A percentile compares a stretch with the other conserved stretches of the same genome.
Evolutionary conservation across 2,329 filamentous ascomycete species (phyloP).

Genomic region (Botryosphaeria dothidea): DNA sequence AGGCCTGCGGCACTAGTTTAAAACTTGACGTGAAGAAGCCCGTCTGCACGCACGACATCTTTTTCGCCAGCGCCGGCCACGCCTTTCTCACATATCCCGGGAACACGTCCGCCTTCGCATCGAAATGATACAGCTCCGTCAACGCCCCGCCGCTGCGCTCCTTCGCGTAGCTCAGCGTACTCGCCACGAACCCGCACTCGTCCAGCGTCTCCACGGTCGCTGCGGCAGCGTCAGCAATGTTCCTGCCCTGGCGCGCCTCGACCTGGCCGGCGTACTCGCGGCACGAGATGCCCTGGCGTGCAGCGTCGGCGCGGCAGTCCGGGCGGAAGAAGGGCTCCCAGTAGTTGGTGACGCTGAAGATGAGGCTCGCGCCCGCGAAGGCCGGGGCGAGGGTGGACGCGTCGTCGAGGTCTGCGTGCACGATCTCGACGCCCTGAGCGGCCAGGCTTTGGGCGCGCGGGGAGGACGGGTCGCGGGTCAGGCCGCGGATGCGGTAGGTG

Average conservation of each 20-base stretch:
- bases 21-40: constrained; percentile 23
- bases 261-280: constrained; percentile 19
- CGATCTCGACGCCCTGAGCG: constrained; percentile 52
- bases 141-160: constrained; percentile 5
- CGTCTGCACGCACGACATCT: constrained; percentile 25
- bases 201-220: neutral
- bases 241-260: constrained; percentile 22
- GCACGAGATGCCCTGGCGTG: neutral
- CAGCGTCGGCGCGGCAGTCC: neutral
- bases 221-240: constrained; percentile 22
- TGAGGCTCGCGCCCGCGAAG: constrained; percentile 49
- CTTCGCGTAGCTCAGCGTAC: constrained; percentile 13
- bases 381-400: neutral
- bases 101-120: constrained; percentile 25
- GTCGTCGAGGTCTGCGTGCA: constrained; percentile 49
- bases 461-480: constrained; percentile 54
- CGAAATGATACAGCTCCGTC: constrained; percentile 20
- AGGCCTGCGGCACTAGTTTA: neutral
- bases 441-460: constrained; percentile 48
- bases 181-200: constrained; percentile 23
- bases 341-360: constrained; percentile 56
- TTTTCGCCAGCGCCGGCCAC: constrained; percentile 22
- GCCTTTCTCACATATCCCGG: constrained; percentile 20
- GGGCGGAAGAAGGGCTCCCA: constrained; percentile 16
- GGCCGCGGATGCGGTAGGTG: constrained; percentile 52